Base-by-base conservation (phyloP, 495 filamentous ascomycete genomes). In the Chaetomidium leptoderma region DNA sequence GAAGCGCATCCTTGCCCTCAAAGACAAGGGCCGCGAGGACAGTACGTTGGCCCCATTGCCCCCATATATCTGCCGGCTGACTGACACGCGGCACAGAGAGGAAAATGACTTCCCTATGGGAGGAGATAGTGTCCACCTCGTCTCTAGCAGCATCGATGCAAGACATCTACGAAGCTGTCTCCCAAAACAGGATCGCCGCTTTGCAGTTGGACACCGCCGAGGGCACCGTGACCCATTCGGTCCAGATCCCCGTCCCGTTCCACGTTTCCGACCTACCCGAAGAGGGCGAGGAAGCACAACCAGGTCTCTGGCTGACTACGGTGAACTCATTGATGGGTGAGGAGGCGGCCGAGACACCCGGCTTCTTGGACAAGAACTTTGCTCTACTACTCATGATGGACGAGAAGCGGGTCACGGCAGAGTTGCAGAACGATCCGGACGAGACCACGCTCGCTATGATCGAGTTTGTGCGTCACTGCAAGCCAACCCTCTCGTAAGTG, bases 291-390 rank as follows among this genome's bases (percentile, higher is more conserved):
- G 54, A 79, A 79, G 57, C 82, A 74, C 65, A 84, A 81, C 66
- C 82, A 78, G 91, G 92, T 0, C 76, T 97, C 9, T 92, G 87
- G 83, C 73, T 96, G 29, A 95, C 90, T 2, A 95, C 90, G 1
- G 87, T 89, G 30, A 88, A 89, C 69, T 82, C 84, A n/a, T 81
- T 89, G 49, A 81, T 80, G 44, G 76, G 80, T 24, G 85, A 91
- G 53, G 86, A 90, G 27, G 76, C 78, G 4, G 72, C 77, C 7
- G 77, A 80, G 6, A 82, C 84, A 35, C 79, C 78, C 5, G 76
- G 76, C 35, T 83, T 86, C 39, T 74, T 93, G 16, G 88, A 86
- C 47, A 89, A 88, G 63, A 87, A 96, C 68, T 92, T 93, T 62
- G 91, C 89, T 0, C 75, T 98, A 1, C 78, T 98, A 3, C 78